Percentiles rank a stretch among this genome's conserved stretches.
Evolutionary conservation across 1,284 basidiomycete genomes (phyloP).

Genomic region (Ceratobasidium sp.): DNA sequence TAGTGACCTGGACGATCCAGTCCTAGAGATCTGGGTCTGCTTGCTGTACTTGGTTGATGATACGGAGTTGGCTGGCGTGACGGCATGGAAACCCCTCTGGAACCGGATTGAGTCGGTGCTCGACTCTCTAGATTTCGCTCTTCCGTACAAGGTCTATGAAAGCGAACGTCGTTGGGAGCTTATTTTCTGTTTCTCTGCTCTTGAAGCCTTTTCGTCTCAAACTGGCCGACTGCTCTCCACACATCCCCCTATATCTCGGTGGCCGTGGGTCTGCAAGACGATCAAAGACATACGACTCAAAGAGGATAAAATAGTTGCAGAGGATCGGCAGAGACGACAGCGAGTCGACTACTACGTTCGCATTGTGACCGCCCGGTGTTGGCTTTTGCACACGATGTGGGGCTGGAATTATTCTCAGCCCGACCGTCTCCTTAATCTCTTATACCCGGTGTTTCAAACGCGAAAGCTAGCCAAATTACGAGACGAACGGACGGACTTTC

Average conservation of each 20-base stretch:
- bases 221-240: conserved; percentile 75
- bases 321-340: conserved; percentile 67
- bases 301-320: conserved; percentile 53
- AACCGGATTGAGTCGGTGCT: conserved; percentile 21
- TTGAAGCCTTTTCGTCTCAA: conserved; percentile 65
- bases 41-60: conserved; percentile 37
- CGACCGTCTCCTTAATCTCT: conserved; percentile 71
- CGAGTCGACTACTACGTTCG: conserved; percentile 77
- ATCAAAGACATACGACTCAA: conserved; percentile 59
- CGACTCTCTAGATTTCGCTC: conserved; percentile 4
- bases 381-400: conserved; percentile 79
- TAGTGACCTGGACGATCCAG: conserved; percentile 68
- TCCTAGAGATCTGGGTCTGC: conserved; percentile 75
- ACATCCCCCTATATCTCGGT: conserved; percentile 75
- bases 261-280: conserved; percentile 65
- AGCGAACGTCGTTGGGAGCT: conserved; percentile 50
- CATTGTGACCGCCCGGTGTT: conserved; percentile 79
- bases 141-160: conserved; percentile 50
- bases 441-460: conserved; percentile 83
- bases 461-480: conserved; percentile 84
- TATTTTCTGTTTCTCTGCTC: conserved; percentile 60
- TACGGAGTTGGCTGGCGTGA: conserved; percentile 11
- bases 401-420: conserved; percentile 77
- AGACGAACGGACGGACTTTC: conserved; percentile 81
- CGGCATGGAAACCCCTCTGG: conserved; percentile 38